phyloP scores from a whole-genome alignment of 2,329 filamentous ascomycete genomes.

The Emergomyces pasteurianus region DNA sequence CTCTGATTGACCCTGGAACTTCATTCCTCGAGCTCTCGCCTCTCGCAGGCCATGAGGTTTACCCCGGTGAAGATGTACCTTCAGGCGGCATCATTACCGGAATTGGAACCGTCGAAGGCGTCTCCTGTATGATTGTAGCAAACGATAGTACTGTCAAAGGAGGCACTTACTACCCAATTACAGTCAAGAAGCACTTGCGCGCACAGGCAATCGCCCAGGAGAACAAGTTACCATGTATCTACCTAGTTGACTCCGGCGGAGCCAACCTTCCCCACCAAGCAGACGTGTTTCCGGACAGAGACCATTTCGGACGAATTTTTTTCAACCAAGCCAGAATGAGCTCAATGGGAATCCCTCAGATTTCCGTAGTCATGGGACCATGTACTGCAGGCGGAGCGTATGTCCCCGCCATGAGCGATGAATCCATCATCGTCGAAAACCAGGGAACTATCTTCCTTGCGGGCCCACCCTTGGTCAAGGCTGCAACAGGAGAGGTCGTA shows the following conservation, averaged over 20 bases:
- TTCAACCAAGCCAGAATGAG: slow-evolving; percentile 97
- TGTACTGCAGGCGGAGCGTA: slow-evolving; percentile 95
- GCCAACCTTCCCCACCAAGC: slow-evolving; percentile 92
- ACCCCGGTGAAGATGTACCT: slow-evolving; percentile 75
- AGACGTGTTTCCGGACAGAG: slow-evolving; percentile 87
- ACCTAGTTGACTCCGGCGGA: slow-evolving; percentile 89
- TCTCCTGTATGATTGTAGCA: slow-evolving; percentile 83
- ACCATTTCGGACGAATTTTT: slow-evolving; percentile 96
- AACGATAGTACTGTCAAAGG: slow-evolving; percentile 98
- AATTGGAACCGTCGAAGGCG: slow-evolving; percentile 78
- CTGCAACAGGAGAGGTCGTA: slow-evolving; percentile 86
- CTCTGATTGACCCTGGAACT: slow-evolving; percentile 77
- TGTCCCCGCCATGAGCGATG: slow-evolving; percentile 93
- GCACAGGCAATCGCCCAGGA: slow-evolving; percentile 85
- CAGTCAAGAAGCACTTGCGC: slow-evolving; percentile 91
- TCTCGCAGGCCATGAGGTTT: slow-evolving; percentile 77
- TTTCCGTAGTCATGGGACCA: slow-evolving; percentile 92
- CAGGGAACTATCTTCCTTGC: slow-evolving; percentile 98
- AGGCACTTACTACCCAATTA: slow-evolving; percentile 93
- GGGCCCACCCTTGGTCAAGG: slow-evolving; percentile 87
- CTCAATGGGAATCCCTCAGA: slow-evolving; percentile 74
- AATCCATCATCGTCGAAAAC: slow-evolving; percentile 89
- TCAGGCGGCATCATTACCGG: slow-evolving; percentile 88
- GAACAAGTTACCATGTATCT: slow-evolving; percentile 75
- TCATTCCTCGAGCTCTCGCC: slow-evolving; percentile 88